Evolutionary conservation across 2,329 filamentous ascomycete genomes (phyloP), one percentile per base, ranked within the genome.

Genomic region (Sporothrix schenckii): DNA sequence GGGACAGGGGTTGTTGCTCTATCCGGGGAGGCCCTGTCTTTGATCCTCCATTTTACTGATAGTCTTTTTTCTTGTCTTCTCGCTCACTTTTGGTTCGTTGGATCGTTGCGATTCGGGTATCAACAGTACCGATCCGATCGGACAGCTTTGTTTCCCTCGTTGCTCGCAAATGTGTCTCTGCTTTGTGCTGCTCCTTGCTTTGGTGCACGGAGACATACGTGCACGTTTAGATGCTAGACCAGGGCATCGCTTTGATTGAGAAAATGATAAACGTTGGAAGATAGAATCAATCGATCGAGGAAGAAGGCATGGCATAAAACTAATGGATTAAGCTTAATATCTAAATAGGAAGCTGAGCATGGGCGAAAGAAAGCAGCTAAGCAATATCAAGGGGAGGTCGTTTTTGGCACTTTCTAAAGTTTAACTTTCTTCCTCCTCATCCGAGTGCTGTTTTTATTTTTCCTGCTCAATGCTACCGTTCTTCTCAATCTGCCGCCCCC

Each of bases 21-120:
- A 56, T 67, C 30, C 63, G 44, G 63, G 49, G 47, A 52, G 49
- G 47, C 49, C 47, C 47, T 66, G 44, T 52, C 27, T 49, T 66
- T 27, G 34, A 60, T 60, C 34, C 27, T 27, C 4, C 21, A 4
- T 34, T 66, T 56, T 54, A 16, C 53, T 14, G 10, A 47, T 47
- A 5, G 27, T 39, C 2, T 53, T 13, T 16, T n/a, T 19, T 10
- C 19, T 7, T 66, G 27, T 49, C 30, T 49, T 65, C 9, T 34
- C 61, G n/a, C 21, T 21, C 47, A 53, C 49, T 53, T 41, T 6
- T 50, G 13, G 9, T 27, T 47, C 65, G 11, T 47, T 41, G 14
- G 34, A 47, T 44, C 65, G 14, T n/a, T 54, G 44, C 19, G 49
- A 14, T 52, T 67, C 50, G 65, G 34, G 30, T 67, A 47, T 27